Evolutionary conservation across 2,329 filamentous ascomycete species (phyloP), one percentile per base, ranked within the genome.

Genomic region (Monilinia fructicola): DNA sequence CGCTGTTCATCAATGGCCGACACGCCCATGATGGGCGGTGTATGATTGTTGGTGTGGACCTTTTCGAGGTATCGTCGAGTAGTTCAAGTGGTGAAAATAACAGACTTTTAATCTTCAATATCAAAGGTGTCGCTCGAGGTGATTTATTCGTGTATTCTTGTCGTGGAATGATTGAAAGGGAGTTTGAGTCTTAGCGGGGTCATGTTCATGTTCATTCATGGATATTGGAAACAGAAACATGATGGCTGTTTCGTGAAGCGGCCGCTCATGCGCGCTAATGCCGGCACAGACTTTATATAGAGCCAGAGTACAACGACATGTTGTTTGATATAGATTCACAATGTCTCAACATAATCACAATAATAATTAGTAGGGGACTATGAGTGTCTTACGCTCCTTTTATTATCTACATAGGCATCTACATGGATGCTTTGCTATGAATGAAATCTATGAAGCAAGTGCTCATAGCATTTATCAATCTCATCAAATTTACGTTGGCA

Each of bases 1-100:
- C 89, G 89, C 83, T 96, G 92, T 75, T 93, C 88, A 76, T 93
- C 88, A 76, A 97, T 90, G 74, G 93, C 86, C 71, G 93, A 96
- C 79, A 90, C 90, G 92, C 64, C 63, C 67, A 69, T 62, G 50
- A 53, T 65, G 64, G 65, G 55, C 59, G 64, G 67, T 64, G 66
- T 66, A 46, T 66, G 21, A 54, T 38, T 46, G 38, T 61, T 61
- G 55, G 21, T 54, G 52, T 58, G 35, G n/a, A 58, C 62, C n/a
- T 50, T 35, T 40, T 26, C 31, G 38, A 54, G 26, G 38, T 23
- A 44, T 54, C 6, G 10, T 40, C 46, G 28, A 61, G 58, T 12
- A 38, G 44, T 12, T 38, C 3, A 38, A 50, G 44, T 21, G 12
- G 44, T 38, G 44, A 26, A 50, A 50, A 50, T 50, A 26, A 59